Conservation (phyloP, 2,329 filamentous ascomycete genomes). For the Ophiostoma sp. region DNA sequence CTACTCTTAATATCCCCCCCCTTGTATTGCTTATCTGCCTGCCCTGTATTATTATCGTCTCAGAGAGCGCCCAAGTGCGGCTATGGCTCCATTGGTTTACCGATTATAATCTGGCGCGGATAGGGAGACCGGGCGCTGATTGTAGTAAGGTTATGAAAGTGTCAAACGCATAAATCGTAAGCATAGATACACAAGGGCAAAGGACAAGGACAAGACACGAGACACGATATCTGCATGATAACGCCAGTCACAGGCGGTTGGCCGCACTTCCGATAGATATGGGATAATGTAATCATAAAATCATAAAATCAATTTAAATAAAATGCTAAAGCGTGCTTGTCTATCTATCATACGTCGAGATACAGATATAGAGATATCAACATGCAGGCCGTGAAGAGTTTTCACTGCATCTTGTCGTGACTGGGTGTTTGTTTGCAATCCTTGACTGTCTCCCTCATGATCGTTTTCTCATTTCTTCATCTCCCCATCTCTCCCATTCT, state of each 20-base stretch:
- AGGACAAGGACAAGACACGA: background rate
- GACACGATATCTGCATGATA: background rate
- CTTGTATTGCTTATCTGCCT: background rate
- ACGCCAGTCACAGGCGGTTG: background rate
- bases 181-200: background rate
- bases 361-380: constrained; percentile 17
- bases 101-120: background rate
- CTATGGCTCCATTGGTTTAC: constrained; percentile 5
- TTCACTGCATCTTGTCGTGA: background rate
- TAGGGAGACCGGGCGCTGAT: background rate
- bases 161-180: background rate
- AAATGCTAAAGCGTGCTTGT: background rate
- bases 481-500: background rate
- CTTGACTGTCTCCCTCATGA: background rate
- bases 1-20: background rate
- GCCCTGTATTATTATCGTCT: background rate
- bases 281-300: background rate
- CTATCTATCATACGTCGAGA: constrained; percentile 3
- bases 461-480: background rate
- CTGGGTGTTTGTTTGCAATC: too few species aligned
- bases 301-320: background rate
- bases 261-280: constrained; percentile 2
- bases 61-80: background rate
- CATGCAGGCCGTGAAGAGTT: constrained; percentile 15
- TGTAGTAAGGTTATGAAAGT: background rate